Conservation (phyloP, 768 basidiomycete genomes). For the Hericium erinaceus region DNA sequence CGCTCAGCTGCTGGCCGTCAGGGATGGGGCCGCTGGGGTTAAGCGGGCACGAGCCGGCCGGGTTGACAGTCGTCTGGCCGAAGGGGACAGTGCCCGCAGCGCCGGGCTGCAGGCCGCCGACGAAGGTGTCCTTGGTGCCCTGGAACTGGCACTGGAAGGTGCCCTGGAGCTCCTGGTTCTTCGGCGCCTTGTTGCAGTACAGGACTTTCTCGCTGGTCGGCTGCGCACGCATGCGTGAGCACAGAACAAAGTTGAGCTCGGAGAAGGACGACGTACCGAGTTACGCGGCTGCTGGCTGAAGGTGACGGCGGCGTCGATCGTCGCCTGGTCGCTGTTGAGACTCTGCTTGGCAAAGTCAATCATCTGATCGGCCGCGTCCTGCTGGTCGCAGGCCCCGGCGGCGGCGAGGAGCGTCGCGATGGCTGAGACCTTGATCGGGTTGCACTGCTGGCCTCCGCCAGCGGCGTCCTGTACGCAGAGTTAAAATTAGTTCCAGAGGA, state of each 20-base stretch:
- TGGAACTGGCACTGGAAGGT: conserved; percentile 52
- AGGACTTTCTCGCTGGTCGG: conserved; percentile 34
- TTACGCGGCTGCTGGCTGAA: conserved; percentile 53
- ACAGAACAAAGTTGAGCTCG: neutral
- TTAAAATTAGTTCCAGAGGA: no score
- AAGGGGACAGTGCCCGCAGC: conserved; percentile 44
- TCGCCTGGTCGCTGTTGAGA: conserved; percentile 34
- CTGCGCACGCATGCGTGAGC: conserved; percentile 14
- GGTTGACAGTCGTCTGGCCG: conserved; percentile 30
- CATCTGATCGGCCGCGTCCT: conserved; percentile 40
- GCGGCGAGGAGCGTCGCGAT: conserved; percentile 54
- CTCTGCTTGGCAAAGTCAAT: conserved; percentile 36
- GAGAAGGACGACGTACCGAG: conserved; percentile 26
- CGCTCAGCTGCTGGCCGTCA: conserved; percentile 36
- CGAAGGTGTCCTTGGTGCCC: conserved; percentile 37
- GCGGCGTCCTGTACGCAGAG: conserved; percentile 33
- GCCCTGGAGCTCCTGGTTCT: conserved; percentile 42
- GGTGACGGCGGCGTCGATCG: conserved; percentile 44
- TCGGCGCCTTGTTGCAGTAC: conserved; percentile 47
- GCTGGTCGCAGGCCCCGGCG: conserved; percentile 30
- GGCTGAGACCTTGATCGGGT: conserved; percentile 43
- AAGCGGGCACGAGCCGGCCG: conserved; percentile 44
- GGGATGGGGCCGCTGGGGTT: conserved; percentile 37
- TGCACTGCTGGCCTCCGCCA: conserved; percentile 49
- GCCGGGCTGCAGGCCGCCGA: conserved; percentile 34